These are phyloP conservation scores for Gloeostereum incarnatum DNA, from an alignment of 768 basidiomycete species.

Conservation along the genomic window DNA sequence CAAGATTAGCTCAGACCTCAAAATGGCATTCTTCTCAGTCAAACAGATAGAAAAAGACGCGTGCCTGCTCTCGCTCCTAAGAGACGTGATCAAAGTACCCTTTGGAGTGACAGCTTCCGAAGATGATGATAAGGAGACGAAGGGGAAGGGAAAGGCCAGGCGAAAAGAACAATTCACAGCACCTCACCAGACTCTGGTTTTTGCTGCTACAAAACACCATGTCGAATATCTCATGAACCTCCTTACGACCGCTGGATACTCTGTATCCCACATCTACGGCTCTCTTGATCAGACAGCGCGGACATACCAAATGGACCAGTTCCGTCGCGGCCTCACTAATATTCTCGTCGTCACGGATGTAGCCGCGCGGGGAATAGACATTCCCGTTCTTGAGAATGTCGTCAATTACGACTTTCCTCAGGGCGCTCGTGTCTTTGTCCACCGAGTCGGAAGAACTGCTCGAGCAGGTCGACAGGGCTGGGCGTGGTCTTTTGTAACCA, in stretches of 20 bases:
- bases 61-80: conserved; percentile 70
- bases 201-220: conserved; percentile 96
- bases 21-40: conserved; percentile 90
- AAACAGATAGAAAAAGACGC: conserved; percentile 95
- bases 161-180: conserved; percentile 42
- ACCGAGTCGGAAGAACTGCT: conserved; percentile 95
- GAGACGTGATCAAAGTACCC: conserved; percentile 84
- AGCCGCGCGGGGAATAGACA: conserved; percentile 96
- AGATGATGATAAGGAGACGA: conserved; percentile 24
- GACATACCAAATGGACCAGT: conserved; percentile 82
- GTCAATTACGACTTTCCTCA: conserved; percentile 98
- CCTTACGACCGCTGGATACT: conserved; percentile 73
- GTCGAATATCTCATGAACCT: conserved; percentile 88
- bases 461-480: conserved; percentile 91
- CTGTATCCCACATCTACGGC: conserved; percentile 92
- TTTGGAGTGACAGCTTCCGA: conserved; percentile 27
- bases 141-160: conserved; percentile 43
- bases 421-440: conserved; percentile 87
- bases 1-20: conserved; percentile 89
- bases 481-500: conserved; percentile 93
- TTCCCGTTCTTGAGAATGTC: conserved; percentile 92
- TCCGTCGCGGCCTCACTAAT: conserved; percentile 69
- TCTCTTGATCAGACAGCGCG: conserved; percentile 90
- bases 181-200: conserved; percentile 89
- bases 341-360: conserved; percentile 97